Evolutionary conservation across 228 moss, liverwort and hornwort genomes (phyloP).

Genomic region (Sphagnum fallax): DNA sequence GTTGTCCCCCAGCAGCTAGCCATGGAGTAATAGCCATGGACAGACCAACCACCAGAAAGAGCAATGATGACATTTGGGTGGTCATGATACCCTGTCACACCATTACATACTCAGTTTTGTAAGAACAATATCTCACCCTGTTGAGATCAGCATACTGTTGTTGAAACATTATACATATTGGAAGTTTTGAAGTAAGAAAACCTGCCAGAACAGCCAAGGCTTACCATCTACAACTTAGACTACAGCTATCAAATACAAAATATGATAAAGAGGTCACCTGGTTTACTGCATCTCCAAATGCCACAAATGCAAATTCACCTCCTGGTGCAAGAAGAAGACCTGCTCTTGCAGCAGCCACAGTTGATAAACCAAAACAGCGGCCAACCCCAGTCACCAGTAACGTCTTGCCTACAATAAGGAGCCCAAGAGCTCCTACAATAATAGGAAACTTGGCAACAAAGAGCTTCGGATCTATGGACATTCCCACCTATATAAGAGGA

Average conservation of each 20-base stretch:
- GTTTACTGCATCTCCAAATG: slow-evolving; percentile 97
- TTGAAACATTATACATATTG: no score
- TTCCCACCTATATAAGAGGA: slow-evolving; percentile 65
- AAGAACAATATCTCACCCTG: no score
- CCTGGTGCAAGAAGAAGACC: slow-evolving; percentile 96
- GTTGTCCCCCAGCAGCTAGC: slow-evolving; percentile 98
- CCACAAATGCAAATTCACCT: slow-evolving; percentile 97
- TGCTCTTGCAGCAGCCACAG: slow-evolving; percentile 79
- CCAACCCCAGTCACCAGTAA: slow-evolving; percentile 77
- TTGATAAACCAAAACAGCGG: slow-evolving; percentile 82
- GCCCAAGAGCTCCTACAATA: slow-evolving; percentile 68
- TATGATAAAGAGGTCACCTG: slow-evolving; percentile 39
- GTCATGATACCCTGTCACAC: slow-evolving; percentile 76
- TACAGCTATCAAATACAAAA: no score
- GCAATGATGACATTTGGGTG: slow-evolving; percentile 75
- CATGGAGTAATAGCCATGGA: slow-evolving; percentile 99
- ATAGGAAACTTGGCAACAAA: slow-evolving; percentile 74
- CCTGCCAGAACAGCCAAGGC: no score
- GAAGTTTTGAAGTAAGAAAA: no score
- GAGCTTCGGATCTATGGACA: slow-evolving; percentile 96
- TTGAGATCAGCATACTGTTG: no score
- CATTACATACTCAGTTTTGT: neutral
- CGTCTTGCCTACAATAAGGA: slow-evolving; percentile 86
- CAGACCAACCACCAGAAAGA: slow-evolving; percentile 90
- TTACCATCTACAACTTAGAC: no score